A percentile compares a stretch with the other conserved stretches of the same genome.
Evolutionary conservation across 2,329 filamentous ascomycete species (phyloP).

Genomic region (Penicillium sp.): DNA sequence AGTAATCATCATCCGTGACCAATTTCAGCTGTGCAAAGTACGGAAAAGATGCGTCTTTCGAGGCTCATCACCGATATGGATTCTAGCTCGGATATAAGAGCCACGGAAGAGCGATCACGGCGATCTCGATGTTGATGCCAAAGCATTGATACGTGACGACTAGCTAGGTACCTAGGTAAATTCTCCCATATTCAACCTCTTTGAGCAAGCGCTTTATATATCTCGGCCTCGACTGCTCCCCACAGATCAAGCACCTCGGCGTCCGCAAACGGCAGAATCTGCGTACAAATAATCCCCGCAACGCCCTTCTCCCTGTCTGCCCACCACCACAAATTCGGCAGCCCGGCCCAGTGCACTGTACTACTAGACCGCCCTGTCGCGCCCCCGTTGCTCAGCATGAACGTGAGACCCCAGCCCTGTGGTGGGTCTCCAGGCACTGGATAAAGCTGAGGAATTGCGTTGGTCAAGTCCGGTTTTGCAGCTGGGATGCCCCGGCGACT

Average conservation of each 20-base stretch:
- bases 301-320: constrained; percentile 59
- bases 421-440: constrained; percentile 43
- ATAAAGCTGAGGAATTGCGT: constrained; percentile 53
- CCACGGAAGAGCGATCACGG: too few relatives aligned
- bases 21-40: too few relatives aligned
- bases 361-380: constrained; percentile 52
- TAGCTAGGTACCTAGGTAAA: too few relatives aligned
- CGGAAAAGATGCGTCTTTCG: too few relatives aligned
- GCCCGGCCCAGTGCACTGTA: constrained; percentile 58
- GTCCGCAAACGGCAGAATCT: constrained; percentile 53
- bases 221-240: constrained; percentile 18
- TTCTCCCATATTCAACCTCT: too few relatives aligned
- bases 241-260: constrained; percentile 44
- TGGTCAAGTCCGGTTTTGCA: constrained; percentile 51
- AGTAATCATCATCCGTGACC: too few relatives aligned
- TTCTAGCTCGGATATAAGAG: too few relatives aligned
- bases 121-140: too few relatives aligned
- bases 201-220: constrained; percentile 5
- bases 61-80: too few relatives aligned
- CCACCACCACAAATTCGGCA: constrained; percentile 65
- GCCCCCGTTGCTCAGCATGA: constrained; percentile 53
- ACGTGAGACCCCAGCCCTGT: constrained; percentile 64
- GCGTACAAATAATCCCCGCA: constrained; percentile 52
- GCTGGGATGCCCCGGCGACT: constrained; percentile 46
- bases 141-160: too few relatives aligned